phyloP scores from a whole-genome alignment of 2,329 filamentous ascomycete genomes.

The Whalleya microplaca region DNA sequence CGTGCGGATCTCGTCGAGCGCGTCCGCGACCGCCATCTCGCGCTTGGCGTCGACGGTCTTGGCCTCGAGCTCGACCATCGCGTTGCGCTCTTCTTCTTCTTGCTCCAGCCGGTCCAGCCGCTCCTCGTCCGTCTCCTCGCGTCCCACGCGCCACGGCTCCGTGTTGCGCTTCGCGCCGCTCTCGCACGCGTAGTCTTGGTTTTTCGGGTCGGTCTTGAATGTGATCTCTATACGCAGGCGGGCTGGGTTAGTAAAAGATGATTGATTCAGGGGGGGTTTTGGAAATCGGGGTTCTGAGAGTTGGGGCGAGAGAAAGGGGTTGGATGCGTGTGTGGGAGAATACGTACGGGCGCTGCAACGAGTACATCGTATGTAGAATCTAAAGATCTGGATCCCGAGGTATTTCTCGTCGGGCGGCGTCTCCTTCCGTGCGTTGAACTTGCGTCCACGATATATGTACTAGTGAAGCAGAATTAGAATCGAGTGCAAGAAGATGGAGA shows the following conservation, averaged over 20 bases:
- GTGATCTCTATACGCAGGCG: slow-evolving; percentile 63
- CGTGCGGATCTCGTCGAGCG: slow-evolving; percentile 90
- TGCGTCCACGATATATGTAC: slow-evolving; percentile 90
- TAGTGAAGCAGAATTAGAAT: slow-evolving; percentile 39
- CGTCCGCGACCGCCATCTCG: slow-evolving; percentile 97
- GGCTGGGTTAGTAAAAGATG: too few relatives aligned
- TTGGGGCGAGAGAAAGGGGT: neutral
- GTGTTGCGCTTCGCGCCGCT: slow-evolving; percentile 89
- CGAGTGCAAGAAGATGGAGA: neutral
- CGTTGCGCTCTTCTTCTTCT: slow-evolving; percentile 77
- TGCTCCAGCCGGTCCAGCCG: slow-evolving; percentile 80
- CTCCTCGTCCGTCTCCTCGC: slow-evolving; percentile 82
- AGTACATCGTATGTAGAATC: slow-evolving; percentile 77
- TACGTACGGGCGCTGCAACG: slow-evolving; percentile 28
- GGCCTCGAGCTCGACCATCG: slow-evolving; percentile 92
- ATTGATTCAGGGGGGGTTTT: neutral
- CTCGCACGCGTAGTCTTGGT: slow-evolving; percentile 83
- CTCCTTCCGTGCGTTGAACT: slow-evolving; percentile 95
- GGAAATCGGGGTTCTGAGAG: neutral
- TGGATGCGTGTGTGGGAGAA: slow-evolving; percentile 19
- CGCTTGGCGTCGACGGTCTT: slow-evolving; percentile 91
- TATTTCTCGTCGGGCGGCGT: slow-evolving; percentile 88
- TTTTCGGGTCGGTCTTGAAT: slow-evolving; percentile 93
- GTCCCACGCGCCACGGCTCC: slow-evolving; percentile 78
- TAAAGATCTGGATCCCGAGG: slow-evolving; percentile 82